phyloP scores from a whole-genome alignment of 768 basidiomycete species.

The Lenzites betulinus region DNA sequence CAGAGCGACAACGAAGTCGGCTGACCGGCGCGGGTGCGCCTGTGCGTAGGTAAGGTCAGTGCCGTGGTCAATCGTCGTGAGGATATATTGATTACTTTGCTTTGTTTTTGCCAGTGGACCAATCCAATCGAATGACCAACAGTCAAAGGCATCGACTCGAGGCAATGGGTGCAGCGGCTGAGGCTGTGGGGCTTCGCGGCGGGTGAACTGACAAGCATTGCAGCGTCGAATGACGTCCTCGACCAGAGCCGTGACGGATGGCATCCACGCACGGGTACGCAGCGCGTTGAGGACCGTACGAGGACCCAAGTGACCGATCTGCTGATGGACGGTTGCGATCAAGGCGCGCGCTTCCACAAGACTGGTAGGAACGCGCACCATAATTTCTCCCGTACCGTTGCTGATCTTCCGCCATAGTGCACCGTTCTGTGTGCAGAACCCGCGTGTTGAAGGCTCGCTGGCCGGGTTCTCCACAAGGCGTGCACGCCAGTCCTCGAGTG shows the following conservation, averaged over 20 bases:
- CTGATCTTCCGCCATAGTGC: no score
- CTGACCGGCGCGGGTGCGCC: constrained; percentile 14
- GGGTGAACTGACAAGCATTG: constrained; percentile 25
- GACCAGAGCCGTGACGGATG: constrained; percentile 7
- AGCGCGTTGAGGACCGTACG: constrained; percentile 17
- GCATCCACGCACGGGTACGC: constrained; percentile 7
- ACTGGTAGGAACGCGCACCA: no score
- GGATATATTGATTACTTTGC: constrained; percentile 24
- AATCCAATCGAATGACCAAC: constrained; percentile 27
- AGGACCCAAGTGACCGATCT: constrained; percentile 26
- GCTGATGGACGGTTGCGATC: constrained; percentile 1
- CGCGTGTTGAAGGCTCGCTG: not conserved
- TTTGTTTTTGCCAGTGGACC: constrained; percentile 21
- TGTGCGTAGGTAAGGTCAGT: constrained; percentile 4
- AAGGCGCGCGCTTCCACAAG: no score
- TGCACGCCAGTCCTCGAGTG: not conserved
- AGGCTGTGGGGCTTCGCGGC: constrained; percentile 8
- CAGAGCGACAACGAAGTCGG: not conserved
- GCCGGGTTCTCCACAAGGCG: not conserved
- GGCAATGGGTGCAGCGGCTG: constrained; percentile 28
- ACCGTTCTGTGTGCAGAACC: no score
- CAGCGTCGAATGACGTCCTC: constrained; percentile 21
- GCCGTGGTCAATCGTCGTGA: constrained; percentile 23
- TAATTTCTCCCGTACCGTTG: no score
- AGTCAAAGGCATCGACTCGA: constrained; percentile 20